phyloP scores from a whole-genome alignment of 176 grass and related monocot genomes.

The Oryza meridionalis region DNA sequence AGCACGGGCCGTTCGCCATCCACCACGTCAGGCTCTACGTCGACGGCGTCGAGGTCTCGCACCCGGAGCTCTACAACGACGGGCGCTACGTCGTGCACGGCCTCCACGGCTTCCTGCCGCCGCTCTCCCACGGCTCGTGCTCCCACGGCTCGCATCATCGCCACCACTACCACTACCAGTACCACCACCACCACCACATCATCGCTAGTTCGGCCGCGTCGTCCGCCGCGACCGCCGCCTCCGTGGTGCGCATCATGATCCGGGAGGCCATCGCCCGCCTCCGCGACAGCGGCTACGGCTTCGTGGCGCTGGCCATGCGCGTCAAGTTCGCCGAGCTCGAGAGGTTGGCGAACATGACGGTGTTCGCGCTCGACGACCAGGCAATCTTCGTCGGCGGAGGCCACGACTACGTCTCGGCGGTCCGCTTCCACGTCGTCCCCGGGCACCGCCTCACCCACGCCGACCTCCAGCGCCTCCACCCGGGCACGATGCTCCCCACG shows the following conservation, averaged over 20 bases:
- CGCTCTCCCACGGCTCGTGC: constrained; percentile 64
- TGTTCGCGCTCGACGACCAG: constrained; percentile 75
- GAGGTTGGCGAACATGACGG: constrained; percentile 58
- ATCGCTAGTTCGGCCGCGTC: constrained; percentile 25
- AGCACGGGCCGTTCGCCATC: constrained; percentile 38
- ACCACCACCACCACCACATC: constrained; percentile 20
- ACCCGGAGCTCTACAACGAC: constrained; percentile 75
- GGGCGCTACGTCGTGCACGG: constrained; percentile 75
- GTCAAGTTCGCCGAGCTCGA: constrained; percentile 74
- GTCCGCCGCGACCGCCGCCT: constrained; percentile 2
- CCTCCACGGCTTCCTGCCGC: constrained; percentile 50
- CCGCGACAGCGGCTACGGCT: constrained; percentile 58
- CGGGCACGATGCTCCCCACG: constrained; percentile 63
- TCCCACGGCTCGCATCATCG: constrained; percentile 12
- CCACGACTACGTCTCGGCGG: constrained; percentile 63
- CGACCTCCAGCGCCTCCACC: constrained; percentile 52
- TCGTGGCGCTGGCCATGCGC: constrained; percentile 71
- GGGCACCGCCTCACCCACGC: constrained; percentile 52
- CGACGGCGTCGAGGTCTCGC: constrained; percentile 62
- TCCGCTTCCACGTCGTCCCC: constrained; percentile 73
- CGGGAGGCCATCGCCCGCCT: constrained; percentile 70
- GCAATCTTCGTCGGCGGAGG: constrained; percentile 68
- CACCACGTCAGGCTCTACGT: constrained; percentile 53
- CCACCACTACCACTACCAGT: constrained; percentile 14
- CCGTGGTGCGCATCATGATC: constrained; percentile 63